These are phyloP conservation scores for Beauveria medogensis DNA, from an alignment of 2,329 filamentous ascomycete genomes.

Conservation along the genomic window DNA sequence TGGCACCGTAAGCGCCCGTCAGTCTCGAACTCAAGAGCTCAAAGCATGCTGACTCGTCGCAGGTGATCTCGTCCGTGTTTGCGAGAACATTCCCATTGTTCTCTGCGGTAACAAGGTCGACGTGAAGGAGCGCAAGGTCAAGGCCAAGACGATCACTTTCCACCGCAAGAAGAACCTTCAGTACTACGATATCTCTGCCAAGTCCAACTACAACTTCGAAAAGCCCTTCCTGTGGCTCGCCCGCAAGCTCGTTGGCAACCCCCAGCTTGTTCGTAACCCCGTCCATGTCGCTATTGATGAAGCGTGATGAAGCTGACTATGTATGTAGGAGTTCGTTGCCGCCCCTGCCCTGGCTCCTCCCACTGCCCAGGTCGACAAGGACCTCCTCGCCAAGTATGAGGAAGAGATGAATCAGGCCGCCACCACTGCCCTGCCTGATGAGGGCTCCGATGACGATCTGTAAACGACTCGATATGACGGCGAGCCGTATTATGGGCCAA, in stretches of 20 bases:
- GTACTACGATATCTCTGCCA: conserved; percentile 99
- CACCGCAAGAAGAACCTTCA: conserved; percentile 99
- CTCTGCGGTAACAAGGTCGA: conserved; percentile 99
- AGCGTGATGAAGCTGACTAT: conserved; percentile 20
- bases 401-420: conserved; percentile 82
- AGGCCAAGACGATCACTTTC: conserved; percentile 99
- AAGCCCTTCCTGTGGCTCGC: conserved; percentile 99
- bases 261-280: conserved; percentile 27
- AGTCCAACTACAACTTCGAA: conserved; percentile 99
- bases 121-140: conserved; percentile 99
- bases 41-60: not conserved
- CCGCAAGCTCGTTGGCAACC: conserved; percentile 95
- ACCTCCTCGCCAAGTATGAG: conserved; percentile 72
- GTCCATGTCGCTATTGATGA: not conserved
- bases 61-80: conserved; percentile 98
- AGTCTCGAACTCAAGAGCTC: not conserved
- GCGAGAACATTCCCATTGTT: conserved; percentile 98
- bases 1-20: conserved; percentile 82
- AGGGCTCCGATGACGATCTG: conserved; percentile 72
- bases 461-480: conserved; percentile 31
- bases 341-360: conserved; percentile 90
- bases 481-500: conserved; percentile 5
- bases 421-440: conserved; percentile 80
- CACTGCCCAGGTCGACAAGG: conserved; percentile 80
- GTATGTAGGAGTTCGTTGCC: conserved; percentile 80